phyloP scores from a whole-genome alignment of 192 early-diverging fungal genomes.

The Entomortierella parvispora region DNA sequence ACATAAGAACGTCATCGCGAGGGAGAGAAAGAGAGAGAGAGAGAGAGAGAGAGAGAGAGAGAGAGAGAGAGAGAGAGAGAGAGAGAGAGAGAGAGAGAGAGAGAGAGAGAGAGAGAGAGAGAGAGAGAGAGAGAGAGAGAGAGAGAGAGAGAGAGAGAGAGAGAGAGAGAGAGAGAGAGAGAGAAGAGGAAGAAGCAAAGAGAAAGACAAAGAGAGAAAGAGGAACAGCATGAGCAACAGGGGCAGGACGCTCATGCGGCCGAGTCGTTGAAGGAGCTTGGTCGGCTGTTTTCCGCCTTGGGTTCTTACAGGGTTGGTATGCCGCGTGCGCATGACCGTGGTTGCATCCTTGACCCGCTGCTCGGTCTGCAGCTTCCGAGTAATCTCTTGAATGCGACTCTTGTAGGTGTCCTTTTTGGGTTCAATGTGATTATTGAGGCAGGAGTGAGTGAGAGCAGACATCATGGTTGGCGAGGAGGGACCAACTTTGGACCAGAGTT shows the following conservation, averaged over 20 bases:
- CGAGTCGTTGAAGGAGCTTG: neutral
- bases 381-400: slow-evolving; percentile 76
- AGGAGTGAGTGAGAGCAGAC: neutral
- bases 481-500: neutral
- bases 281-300: neutral
- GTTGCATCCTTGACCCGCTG: slow-evolving; percentile 78
- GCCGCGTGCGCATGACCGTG: slow-evolving; percentile 72
- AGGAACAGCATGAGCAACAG: neutral
- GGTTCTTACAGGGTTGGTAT: slow-evolving; percentile 67
- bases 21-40: neutral
- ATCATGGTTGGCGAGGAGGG: neutral
- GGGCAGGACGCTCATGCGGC: neutral
- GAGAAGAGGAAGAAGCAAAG: too few species aligned
- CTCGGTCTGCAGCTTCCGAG: slow-evolving; percentile 78
- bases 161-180: too few species aligned
- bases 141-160: neutral
- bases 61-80: neutral
- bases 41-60: neutral
- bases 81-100: neutral
- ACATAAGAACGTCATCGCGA: too few species aligned
- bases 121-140: neutral
- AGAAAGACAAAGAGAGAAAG: slow-evolving; percentile 1
- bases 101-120: neutral
- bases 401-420: slow-evolving; percentile 52
- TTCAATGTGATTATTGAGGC: neutral